Percentiles rank a stretch among this genome's conserved stretches.
These are phyloP conservation scores for Aspergillus sp. DNA, from an alignment of 2,329 filamentous ascomycete genomes.

Conservation along the genomic window DNA sequence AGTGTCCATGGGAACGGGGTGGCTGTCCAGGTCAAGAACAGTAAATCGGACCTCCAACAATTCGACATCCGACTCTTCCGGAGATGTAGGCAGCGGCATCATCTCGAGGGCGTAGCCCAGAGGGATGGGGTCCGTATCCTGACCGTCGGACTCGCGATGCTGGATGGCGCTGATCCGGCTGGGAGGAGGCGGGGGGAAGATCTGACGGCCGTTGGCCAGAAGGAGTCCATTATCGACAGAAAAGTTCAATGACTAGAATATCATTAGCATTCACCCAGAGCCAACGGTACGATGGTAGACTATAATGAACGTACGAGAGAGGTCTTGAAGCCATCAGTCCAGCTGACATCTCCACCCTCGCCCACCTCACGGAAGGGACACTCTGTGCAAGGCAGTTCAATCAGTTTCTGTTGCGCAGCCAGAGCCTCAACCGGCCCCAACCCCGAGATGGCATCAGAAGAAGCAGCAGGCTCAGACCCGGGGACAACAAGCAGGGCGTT, in stretches of 20 bases:
- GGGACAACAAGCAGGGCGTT: slow-evolving; percentile 33
- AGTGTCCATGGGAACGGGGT: slow-evolving; percentile 39
- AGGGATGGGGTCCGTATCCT: slow-evolving; percentile 28
- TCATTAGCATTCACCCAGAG: slow-evolving; percentile 2
- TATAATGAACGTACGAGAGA: slow-evolving; percentile 24
- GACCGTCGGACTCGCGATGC: slow-evolving; percentile 27
- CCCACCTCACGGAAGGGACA: slow-evolving; percentile 31
- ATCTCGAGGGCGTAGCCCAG: slow-evolving; percentile 39
- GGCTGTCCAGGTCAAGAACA: slow-evolving; percentile 36
- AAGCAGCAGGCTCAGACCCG: slow-evolving; percentile 19
- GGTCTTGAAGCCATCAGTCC: slow-evolving; percentile 28
- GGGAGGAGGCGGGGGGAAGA: slow-evolving; percentile 31
- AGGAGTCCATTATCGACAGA: slow-evolving; percentile 26
- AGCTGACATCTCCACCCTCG: slow-evolving; percentile 22
- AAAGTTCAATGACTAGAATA: slow-evolving; percentile 29
- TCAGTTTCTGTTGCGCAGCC: slow-evolving; percentile 17
- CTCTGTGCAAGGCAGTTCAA: slow-evolving; percentile 30
- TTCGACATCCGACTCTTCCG: slow-evolving; percentile 25
- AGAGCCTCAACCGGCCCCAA: slow-evolving; percentile 19
- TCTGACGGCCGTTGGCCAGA: slow-evolving; percentile 30
- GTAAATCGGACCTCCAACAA: slow-evolving; percentile 37
- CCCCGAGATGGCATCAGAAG: slow-evolving; percentile 15
- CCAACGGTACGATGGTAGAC: neutral
- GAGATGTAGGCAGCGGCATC: slow-evolving; percentile 21
- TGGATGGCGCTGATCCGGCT: slow-evolving; percentile 26